Base-by-base conservation (phyloP, 2,329 filamentous ascomycete genomes). In the Knoxdaviesia proteae region DNA sequence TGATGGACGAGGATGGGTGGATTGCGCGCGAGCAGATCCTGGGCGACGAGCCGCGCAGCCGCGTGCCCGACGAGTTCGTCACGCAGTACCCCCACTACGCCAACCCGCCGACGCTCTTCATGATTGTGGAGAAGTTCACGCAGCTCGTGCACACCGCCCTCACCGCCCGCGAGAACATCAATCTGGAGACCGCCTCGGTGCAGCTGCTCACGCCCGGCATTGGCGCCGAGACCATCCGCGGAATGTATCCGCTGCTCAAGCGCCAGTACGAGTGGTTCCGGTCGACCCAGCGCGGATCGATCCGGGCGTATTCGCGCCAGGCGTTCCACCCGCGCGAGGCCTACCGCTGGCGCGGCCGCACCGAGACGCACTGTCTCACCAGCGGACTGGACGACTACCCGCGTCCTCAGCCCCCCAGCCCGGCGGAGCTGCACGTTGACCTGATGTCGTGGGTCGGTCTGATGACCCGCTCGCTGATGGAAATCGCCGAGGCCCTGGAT, bases 1-100 rank as follows among this genome's bases (percentile, higher is more conserved):
- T 93, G 11, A 94, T 96, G 73, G 90, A 98, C 50, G 81, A 90
- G 10, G 86, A 96, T 56, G 90, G 90, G 43, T 98, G 90, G 90
- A 96, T 98, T 55, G 84, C 79, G 3, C 80, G 90, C 42, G 90
- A 98, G 63, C 87, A 94, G 61, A 96, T 98, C 46, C 71, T 98
- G 2, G 90, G 90, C 2, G 61, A 71, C 3, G 90, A 98, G 62
- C 90, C 90, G 39, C 77, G 88, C 48, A 94, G 81, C 68, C 96
- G 94, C 61, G 90, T 98, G 2, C 90, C 90, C 0, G 59, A 68
- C 5, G 87, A 96, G 59, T 98, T 98, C 57, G 87, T 93, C 53
- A 73, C 86, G 9, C 90, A 96, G 55, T 96, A 96, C 55, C 88
- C 90, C 30, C 87, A 96, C 58, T 94, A 94, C 53, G 90, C 90